Evolutionary conservation across 176 grass and related monocot genomes (phyloP), one percentile per base, ranked within the genome.

Genomic region (Hyparrhenia diplandra): DNA sequence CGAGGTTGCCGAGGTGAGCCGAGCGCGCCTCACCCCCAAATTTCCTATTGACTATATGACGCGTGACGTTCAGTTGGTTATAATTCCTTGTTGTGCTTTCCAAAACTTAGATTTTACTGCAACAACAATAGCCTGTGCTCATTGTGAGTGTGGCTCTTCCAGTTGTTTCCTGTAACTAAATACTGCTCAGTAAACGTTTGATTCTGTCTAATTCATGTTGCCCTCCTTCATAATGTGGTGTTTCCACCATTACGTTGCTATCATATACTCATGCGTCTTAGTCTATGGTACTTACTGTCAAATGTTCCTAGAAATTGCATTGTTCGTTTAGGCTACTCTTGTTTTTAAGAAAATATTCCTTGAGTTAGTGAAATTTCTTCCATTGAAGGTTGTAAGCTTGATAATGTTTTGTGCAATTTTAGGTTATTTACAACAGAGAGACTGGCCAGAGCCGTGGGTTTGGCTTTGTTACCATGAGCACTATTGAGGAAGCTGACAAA

Each of bases 391-490:
- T 72, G 16, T 21, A 17, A 51, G 7, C 4, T 6, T 73, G 2
- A 73, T 5, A 10, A 24, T 1, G 8, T 32, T 85, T 39, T 55
- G 31, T 67, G 57, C 8, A 43, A 76, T 45, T 84, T 25, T 61
- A 94, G 89, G 83, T 89, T 31, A 85, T 94, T 49, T 94, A 91
- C 86, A 87, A 91, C 66, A 91, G 81, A 71, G 92, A 87, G 62
- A 87, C 89, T 37, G 86, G 80, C 67, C 86, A 87, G 75, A 89
- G 92, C 71, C 83, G 92, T 71, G 92, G 92, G 45, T 97, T 97
- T 93, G 94, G 94, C 37, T 93, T 93, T 10, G 91, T 97, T 37
- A 93, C 91, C 68, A 93, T 97, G 88, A 85, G 85, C 31, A 97
- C 94, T 18, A 17, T 89, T 20, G 91, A 97, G 85, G 91, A 97